Percentiles rank a stretch among this genome's conserved stretches.
Conservation (phyloP, 1,284 basidiomycete genomes). For the Tranzscheliella williamsii region DNA sequence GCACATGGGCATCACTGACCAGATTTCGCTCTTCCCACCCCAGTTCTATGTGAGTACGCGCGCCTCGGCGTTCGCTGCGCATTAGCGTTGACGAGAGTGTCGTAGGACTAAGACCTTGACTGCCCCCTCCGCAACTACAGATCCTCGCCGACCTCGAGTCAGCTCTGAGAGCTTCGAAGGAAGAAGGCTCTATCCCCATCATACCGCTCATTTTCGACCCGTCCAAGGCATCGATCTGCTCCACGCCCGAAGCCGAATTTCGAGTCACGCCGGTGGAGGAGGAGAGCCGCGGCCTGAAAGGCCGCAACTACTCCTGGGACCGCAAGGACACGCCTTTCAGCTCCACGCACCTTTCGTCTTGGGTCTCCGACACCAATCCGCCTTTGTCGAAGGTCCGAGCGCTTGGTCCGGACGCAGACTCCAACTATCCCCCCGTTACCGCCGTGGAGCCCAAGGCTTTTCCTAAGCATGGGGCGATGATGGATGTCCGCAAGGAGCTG, state of each 20-base stretch:
- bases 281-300: conserved; percentile 32
- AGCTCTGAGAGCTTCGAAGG: conserved; percentile 7
- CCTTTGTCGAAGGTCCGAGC: conserved; percentile 20
- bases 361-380: conserved; percentile 30
- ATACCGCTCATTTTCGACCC: conserved; percentile 41
- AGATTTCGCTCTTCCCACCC: conserved; percentile 50
- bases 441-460: conserved; percentile 39
- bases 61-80: too few species aligned
- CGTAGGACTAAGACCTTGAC: neutral
- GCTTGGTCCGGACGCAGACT: conserved; percentile 14
- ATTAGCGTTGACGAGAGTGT: too few species aligned
- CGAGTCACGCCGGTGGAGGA: conserved; percentile 46
- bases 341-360: conserved; percentile 8
- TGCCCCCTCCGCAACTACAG: neutral
- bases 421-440: conserved; percentile 26
- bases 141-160: conserved; percentile 47
- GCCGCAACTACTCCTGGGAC: conserved; percentile 47
- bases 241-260: conserved; percentile 23
- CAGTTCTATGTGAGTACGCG: too few species aligned
- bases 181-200: conserved; percentile 7
- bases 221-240: conserved; percentile 3
- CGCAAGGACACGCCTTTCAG: conserved; percentile 10
- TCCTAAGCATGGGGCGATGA: conserved; percentile 33
- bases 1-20: conserved; percentile 39
- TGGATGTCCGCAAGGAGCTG: conserved; percentile 6